Conservation (phyloP, 2,329 filamentous ascomycete genomes). For the Kalaharituber pfeilii region DNA sequence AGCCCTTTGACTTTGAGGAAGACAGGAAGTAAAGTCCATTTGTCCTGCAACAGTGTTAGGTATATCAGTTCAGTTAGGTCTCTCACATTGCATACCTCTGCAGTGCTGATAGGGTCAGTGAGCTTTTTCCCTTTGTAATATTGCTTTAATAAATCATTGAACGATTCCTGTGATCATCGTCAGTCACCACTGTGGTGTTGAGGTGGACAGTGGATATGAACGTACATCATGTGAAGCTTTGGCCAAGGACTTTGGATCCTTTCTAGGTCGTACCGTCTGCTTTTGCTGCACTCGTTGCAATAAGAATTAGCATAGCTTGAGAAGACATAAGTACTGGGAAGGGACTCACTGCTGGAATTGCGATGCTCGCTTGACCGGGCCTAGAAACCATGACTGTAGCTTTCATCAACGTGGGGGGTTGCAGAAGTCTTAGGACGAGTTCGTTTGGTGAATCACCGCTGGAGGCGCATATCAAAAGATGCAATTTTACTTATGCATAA, state of each 20-base stretch:
- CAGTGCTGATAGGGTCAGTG: slow-evolving; percentile 45
- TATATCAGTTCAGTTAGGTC: too few species aligned
- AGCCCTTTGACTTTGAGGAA: slow-evolving; percentile 95
- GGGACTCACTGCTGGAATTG: background rate
- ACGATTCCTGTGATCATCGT: slow-evolving; percentile 24
- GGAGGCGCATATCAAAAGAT: too few species aligned
- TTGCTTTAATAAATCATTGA: slow-evolving; percentile 48
- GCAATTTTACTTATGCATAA: too few species aligned
- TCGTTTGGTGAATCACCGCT: too few species aligned
- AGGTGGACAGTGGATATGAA: background rate
- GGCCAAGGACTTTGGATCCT: slow-evolving; percentile 33
- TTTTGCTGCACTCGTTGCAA: background rate
- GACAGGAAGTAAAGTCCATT: slow-evolving; percentile 89
- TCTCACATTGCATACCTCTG: slow-evolving; percentile 25
- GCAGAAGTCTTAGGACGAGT: too few species aligned
- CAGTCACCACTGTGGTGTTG: background rate
- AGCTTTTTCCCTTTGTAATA: slow-evolving; percentile 52
- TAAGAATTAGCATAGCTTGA: background rate
- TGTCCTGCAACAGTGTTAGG: slow-evolving; percentile 36
- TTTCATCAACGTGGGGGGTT: too few species aligned
- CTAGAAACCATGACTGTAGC: background rate
- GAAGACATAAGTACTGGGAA: background rate
- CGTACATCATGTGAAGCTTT: slow-evolving; percentile 18
- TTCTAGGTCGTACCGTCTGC: background rate
- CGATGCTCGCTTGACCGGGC: background rate